Evolutionary conservation across 2,329 filamentous ascomycete species (phyloP), one percentile per base, ranked within the genome.

Genomic region (Microdochium bolleyi): DNA sequence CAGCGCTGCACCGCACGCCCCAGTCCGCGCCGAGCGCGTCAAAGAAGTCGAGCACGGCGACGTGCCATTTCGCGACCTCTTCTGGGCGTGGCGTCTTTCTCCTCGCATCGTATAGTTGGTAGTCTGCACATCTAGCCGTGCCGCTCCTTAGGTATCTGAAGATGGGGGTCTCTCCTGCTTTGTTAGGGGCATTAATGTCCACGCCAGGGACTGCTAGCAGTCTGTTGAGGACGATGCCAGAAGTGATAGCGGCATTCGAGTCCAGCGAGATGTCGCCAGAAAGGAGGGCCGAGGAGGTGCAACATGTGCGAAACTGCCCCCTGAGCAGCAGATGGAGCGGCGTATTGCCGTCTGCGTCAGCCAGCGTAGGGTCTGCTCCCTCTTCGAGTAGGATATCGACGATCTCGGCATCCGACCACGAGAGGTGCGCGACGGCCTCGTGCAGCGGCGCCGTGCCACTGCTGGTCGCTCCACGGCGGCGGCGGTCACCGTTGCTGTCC

Each of bases 391-490:
- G 54, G 21, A 46, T 24, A 22, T 46, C 41, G 21, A 46, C 21
- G 41, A 46, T 19, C 41, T 46, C 41, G 21, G 41, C 19, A 22
- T 19, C 41, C n/a, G 41, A 21, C 41, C 41, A 46, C 41, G 41
- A 46, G 1, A 53, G 8, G 4, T 55, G 25, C 2, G 10, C 8
- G 13, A 53, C 24, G 9, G 60, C 62, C 27, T 57, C 54, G 32
- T 64, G 58, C 14, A 65, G 41, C 1, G 64, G 62, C 25, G 63
- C 65, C 19, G 57, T 57, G 1, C 65, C 63, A 4, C 55, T 27
- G 41, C 41, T 22, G 41, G 27, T 30, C 27, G 11, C 27, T 30
- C 27, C 27, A 30, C 11, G 27, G 27, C 27, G 27, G 11, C 27
- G 27, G 27, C 27, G 11, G 27, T 30, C 27, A 30, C 27, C 27